Base-by-base conservation (phyloP, 441 rosid species). In the Pelargonium fulgidum region DNA sequence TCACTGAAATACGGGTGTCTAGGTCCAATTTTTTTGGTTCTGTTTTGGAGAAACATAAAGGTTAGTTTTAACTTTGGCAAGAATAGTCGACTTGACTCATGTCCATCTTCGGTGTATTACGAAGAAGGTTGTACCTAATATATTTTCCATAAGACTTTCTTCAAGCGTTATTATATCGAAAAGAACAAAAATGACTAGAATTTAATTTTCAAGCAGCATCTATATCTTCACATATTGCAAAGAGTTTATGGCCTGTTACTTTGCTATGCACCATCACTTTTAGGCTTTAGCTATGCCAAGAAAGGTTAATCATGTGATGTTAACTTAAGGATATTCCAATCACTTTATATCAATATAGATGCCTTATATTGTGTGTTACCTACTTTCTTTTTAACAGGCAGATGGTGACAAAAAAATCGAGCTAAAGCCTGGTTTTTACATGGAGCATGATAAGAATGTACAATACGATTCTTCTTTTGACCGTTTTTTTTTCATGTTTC, bases 371-470 rank as follows among this genome's bases (percentile, higher is more conserved):
- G 22, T 50, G 59, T 47, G 12, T 1, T 20, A n/a, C 41, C 14
- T 48, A 19, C 58, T 6, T 4, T 48, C 63, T n/a, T 44, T 48
- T 67, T 71, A 67, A 61, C 88, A 88, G 91, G 89, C 79, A 20
- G 93, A 88, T 72, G 91, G 91, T 44, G 85, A 58, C 64, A 88
- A 73, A 70, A 84, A 85, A 77, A 88, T 88, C 74, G 93, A 88
- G 72, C 77, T 88, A 65, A 88, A 85, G 81, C 93, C 91, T n/a
- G 89, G 93, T 26, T 86, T 76, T 82, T 71, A 81, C 1, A 86
- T 88, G 93, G 91, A 85, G 73, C 88, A 88, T 65, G 91, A 86
- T 17, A 58, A 88, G 76, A 87, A 88, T 83, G 93, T 86, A 79
- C 76, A 76, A 17, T 56, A 56, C 9, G 24, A 7, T 68, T 72